Conservation (phyloP, 352 stramenopile species). For the Pythium phragmiticola region DNA sequence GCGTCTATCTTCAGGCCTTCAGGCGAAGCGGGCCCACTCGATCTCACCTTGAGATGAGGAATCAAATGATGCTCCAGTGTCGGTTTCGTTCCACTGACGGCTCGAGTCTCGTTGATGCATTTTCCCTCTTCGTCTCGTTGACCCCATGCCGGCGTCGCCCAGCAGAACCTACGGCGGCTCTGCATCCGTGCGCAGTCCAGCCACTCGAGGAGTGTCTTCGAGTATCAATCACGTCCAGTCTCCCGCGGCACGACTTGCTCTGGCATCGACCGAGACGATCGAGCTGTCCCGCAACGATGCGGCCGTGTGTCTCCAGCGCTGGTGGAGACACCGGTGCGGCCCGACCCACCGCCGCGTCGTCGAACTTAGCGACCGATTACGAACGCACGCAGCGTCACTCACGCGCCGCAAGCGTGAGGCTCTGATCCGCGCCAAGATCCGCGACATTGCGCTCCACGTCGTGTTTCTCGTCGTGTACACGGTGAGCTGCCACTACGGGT, state of each 20-base stretch:
- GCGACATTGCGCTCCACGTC: conserved; percentile 44
- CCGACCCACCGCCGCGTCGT: conserved; percentile 34
- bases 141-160: too few species aligned
- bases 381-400: conserved; percentile 31
- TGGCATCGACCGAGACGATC: conserved; percentile 35
- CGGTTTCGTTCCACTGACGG: too few species aligned
- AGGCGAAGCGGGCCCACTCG: too few species aligned
- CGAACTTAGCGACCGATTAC: conserved; percentile 34
- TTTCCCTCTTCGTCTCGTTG: too few species aligned
- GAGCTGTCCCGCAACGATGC: conserved; percentile 42
- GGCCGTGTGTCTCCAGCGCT: conserved; percentile 42
- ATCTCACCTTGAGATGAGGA: too few species aligned
- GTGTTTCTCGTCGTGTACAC: conserved; percentile 49
- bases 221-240: too few species aligned
- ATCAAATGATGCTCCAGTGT: too few species aligned
- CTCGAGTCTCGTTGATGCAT: too few species aligned
- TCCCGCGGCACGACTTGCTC: not conserved
- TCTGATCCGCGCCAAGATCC: conserved; percentile 45
- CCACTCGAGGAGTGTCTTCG: too few species aligned
- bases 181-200: too few species aligned
- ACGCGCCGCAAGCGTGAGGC: conserved; percentile 31
- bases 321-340: conserved; percentile 35
- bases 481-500: conserved; percentile 31
- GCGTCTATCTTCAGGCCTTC: too few species aligned
- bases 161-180: too few species aligned